Base-by-base conservation (phyloP, 257 asterid genomes). In the Leonotis leonurus region DNA sequence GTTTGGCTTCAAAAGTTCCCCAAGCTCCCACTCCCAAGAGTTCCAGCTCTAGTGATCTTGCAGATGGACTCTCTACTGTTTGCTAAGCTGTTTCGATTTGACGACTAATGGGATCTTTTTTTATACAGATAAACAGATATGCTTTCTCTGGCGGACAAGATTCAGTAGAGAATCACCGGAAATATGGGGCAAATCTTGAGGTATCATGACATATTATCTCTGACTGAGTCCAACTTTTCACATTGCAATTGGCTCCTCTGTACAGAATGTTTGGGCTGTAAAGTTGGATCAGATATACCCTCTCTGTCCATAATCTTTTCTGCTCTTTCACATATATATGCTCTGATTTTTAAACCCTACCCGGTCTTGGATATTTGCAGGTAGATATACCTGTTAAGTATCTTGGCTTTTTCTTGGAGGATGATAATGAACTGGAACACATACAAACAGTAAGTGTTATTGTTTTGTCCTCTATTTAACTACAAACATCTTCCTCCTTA, bases 91-190 rank as follows among this genome's bases (percentile, higher is more conserved):
- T 41, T 56, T n/a, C n/a, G n/a, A n/a, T n/a, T n/a, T 46, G 65
- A 52, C 48, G 6, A 36, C 45, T 9, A 41, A 18, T 56, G 56
- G 0, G 9, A 8, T 35, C 55, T 20, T 30, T 52, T 70, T 25
- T 57, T 69, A 21, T 46, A 17, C 87, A 89, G 99, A 33, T 92
- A 59, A 88, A 92, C 78, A 86, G 73, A 73, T 88, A 78, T 56
- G 97, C 98, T 27, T 92, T 92, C 73, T 92, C 97, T 62, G 97
- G 98, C 1, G 98, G 98, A 70, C 94, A 86, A 81, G 97, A 88
- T 75, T 86, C 95, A 29, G 59, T 84, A 24, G 98, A 92, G 69
- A 84, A 86, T 63, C 98, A 92, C 71, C 69, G 92, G 60, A 81
- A 88, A 75, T 81, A 72, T 70, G 98, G 98, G 58, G 98, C 98